phyloP scores from a whole-genome alignment of 2,329 filamentous ascomycete species.

The Epichloe gansuensis region DNA sequence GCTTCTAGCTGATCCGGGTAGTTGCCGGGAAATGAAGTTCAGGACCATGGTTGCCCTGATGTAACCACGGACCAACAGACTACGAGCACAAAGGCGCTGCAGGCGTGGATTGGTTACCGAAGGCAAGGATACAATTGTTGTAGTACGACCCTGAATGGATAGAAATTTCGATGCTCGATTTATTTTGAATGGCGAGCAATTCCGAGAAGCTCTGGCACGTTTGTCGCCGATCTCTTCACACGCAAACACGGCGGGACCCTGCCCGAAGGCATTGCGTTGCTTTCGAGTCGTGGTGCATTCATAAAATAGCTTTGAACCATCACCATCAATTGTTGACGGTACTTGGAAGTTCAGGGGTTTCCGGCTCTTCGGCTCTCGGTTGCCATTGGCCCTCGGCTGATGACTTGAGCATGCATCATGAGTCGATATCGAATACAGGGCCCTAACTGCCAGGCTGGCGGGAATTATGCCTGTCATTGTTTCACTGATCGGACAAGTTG shows the following conservation, averaged over 20 bases:
- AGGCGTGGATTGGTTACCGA: constrained; percentile 3
- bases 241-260: background rate
- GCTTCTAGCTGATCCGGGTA: background rate
- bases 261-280: background rate
- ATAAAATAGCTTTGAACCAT: background rate
- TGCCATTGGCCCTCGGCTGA: background rate
- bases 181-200: background rate
- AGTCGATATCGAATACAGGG: background rate
- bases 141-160: background rate
- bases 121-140: background rate
- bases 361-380: background rate
- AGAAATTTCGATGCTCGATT: background rate
- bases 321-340: background rate
- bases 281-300: background rate
- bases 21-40: constrained; percentile 6
- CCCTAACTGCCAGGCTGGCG: too few species aligned
- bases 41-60: background rate
- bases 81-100: background rate
- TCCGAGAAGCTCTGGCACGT: background rate
- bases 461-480: background rate
- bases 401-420: background rate
- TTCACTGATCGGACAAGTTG: too few species aligned
- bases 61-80: background rate
- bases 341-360: background rate
- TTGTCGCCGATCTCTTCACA: background rate